These are phyloP conservation scores for Nemania diffusa DNA, from an alignment of 2,329 filamentous ascomycete species.

Conservation along the genomic window DNA sequence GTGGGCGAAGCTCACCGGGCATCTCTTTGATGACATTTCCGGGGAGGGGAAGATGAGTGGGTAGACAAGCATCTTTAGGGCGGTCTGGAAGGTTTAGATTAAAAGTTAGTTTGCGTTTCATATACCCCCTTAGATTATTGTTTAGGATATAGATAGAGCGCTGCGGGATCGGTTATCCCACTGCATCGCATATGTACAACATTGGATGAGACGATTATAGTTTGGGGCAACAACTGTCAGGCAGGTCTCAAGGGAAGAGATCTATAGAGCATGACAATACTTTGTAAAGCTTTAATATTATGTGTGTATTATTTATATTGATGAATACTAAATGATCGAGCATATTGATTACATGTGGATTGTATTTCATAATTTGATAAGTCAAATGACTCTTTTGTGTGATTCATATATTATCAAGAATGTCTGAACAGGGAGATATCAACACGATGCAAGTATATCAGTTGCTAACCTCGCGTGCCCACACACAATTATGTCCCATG, in stretches of 20 bases:
- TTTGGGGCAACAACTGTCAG: not conserved
- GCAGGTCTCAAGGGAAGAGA: not conserved
- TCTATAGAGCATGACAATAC: not conserved
- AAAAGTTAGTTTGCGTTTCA: constrained; percentile 29
- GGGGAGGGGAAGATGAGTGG: constrained; percentile 15
- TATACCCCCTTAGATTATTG: constrained; percentile 38
- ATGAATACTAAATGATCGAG: not conserved
- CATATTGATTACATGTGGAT: not conserved
- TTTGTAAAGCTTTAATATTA: not conserved
- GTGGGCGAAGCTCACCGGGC: constrained; percentile 37
- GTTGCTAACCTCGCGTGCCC: not conserved
- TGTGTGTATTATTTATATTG: not conserved
- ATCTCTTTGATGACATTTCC: constrained; percentile 37
- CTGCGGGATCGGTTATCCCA: constrained; percentile 11
- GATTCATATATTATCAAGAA: not conserved
- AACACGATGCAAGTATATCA: not conserved
- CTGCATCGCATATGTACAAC: not conserved
- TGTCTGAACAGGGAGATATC: not conserved
- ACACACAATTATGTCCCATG: no score
- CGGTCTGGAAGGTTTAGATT: constrained; percentile 20
- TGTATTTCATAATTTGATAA: not conserved
- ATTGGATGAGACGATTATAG: not conserved
- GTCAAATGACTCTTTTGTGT: not conserved
- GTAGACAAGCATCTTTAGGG: not conserved
- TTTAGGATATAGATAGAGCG: constrained; percentile 25